Conservation (phyloP, 2,329 filamentous ascomycete species). For the Cercospora citrullina region DNA sequence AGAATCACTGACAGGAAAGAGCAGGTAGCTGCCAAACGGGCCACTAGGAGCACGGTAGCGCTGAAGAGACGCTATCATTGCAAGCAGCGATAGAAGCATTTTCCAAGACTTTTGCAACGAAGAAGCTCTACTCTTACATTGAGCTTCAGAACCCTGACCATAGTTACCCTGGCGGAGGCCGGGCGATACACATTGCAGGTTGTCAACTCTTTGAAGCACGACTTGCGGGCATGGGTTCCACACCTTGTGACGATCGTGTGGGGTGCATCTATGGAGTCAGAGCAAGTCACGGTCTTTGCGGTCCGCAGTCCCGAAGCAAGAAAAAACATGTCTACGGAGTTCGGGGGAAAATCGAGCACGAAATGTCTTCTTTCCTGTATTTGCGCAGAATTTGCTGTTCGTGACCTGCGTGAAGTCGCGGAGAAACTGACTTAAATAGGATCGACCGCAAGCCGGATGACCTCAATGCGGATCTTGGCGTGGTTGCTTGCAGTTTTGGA, state of each 20-base stretch:
- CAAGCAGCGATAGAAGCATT: not conserved
- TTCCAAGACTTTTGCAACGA: not conserved
- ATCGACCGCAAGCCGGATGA: not conserved
- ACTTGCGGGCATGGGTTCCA: not conserved
- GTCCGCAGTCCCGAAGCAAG: not conserved
- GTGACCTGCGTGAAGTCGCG: not conserved
- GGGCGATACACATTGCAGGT: not conserved
- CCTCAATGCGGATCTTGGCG: not conserved
- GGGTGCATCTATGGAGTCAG: not conserved
- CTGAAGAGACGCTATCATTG: not conserved
- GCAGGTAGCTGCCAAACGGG: not conserved
- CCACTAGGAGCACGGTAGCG: not conserved
- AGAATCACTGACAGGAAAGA: not conserved
- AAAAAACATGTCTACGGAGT: not conserved
- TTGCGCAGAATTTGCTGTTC: not conserved
- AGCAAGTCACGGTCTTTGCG: not conserved
- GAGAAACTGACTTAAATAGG: not conserved
- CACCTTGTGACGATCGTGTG: not conserved
- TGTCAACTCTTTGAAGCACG: not conserved
- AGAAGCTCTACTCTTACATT: not conserved
- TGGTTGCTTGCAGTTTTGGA: not conserved
- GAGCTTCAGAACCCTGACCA: not conserved
- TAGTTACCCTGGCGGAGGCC: not conserved
- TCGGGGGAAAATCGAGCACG: not conserved
- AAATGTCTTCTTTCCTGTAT: not conserved